Conservation (phyloP, 108 stramenopile species). For the Cyclotella sp. region DNA sequence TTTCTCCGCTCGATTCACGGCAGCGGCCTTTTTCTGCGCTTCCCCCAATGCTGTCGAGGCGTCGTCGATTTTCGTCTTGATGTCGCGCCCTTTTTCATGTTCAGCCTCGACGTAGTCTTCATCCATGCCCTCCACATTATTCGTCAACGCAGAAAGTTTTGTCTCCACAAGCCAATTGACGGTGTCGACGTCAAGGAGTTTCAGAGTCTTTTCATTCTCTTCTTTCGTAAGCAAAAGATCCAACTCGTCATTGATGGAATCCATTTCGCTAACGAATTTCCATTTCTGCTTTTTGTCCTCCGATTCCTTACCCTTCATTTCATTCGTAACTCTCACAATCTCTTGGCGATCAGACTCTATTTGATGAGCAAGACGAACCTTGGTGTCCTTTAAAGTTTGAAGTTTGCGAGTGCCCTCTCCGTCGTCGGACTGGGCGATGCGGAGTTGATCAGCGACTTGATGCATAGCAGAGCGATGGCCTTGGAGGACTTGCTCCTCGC, state of each 20-base stretch:
- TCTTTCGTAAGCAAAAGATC: conserved; percentile 29
- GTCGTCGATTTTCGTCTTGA: conserved; percentile 17
- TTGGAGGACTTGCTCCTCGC: conserved; percentile 35
- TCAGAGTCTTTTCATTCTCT: conserved; percentile 28
- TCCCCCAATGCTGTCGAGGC: conserved; percentile 23
- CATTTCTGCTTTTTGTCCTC: conserved; percentile 42
- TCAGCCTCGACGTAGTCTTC: conserved; percentile 16
- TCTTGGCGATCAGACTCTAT: conserved; percentile 38
- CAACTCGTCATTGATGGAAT: conserved; percentile 38
- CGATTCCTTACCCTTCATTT: conserved; percentile 44
- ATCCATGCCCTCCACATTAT: conserved; percentile 3
- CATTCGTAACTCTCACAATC: conserved; percentile 41
- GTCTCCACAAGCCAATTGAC: conserved; percentile 35
- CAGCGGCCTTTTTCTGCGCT: conserved; percentile 15
- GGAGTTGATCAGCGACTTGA: conserved; percentile 23
- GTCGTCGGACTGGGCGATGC: conserved; percentile 30
- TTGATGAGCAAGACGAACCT: conserved; percentile 17
- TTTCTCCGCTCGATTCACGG: conserved; percentile 12
- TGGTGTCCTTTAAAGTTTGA: conserved; percentile 27
- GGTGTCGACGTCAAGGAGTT: conserved; percentile 35
- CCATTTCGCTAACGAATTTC: conserved; percentile 52
- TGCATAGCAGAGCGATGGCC: conserved; percentile 18
- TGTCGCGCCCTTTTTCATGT: conserved; percentile 21
- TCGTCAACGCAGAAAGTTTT: conserved; percentile 10
- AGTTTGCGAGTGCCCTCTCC: conserved; percentile 39